A percentile compares a stretch with the other conserved stretches of the same genome.
phyloP scores from a whole-genome alignment of 2,329 filamentous ascomycete species.

The Xylaria sp. region DNA sequence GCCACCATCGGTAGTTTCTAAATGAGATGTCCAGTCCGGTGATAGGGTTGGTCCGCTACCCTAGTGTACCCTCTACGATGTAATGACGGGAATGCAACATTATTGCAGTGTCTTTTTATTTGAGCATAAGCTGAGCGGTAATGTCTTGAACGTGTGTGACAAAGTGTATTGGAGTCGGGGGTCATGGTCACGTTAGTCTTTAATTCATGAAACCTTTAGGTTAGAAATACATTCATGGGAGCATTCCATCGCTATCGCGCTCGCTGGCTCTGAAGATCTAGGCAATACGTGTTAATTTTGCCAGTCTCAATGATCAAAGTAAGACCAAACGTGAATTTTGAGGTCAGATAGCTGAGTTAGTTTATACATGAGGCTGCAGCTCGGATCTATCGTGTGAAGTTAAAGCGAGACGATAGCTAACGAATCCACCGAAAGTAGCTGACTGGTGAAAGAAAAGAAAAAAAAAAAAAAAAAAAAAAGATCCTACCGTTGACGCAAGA shows the following conservation, averaged over 20 bases:
- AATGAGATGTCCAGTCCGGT: constrained; percentile 9
- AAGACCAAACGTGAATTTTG: not conserved
- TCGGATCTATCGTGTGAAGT: not conserved
- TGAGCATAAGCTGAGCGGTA: constrained; percentile 16
- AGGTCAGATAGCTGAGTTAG: not conserved
- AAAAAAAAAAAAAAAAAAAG: not conserved
- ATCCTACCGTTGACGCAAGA: constrained; percentile 5
- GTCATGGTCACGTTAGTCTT: constrained; percentile 3
- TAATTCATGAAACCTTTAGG: not conserved
- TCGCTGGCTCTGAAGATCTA: not conserved
- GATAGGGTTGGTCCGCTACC: constrained; percentile 20
- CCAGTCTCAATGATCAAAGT: not conserved
- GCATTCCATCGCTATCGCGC: not conserved
- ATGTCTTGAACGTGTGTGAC: constrained; percentile 17
- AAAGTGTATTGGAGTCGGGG: constrained; percentile 21
- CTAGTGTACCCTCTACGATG: constrained; percentile 34
- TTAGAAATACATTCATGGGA: constrained; percentile 11
- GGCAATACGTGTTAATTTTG: not conserved
- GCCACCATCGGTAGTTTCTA: constrained; percentile 40
- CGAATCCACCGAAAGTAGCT: not conserved
- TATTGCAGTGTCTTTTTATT: constrained; percentile 19
- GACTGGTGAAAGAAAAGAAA: not conserved
- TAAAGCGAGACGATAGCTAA: not conserved
- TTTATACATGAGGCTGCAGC: not conserved
- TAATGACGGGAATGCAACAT: constrained; percentile 31